Conservation (phyloP, 2,329 filamentous ascomycete genomes). For the Trichoderma semiorbis region DNA sequence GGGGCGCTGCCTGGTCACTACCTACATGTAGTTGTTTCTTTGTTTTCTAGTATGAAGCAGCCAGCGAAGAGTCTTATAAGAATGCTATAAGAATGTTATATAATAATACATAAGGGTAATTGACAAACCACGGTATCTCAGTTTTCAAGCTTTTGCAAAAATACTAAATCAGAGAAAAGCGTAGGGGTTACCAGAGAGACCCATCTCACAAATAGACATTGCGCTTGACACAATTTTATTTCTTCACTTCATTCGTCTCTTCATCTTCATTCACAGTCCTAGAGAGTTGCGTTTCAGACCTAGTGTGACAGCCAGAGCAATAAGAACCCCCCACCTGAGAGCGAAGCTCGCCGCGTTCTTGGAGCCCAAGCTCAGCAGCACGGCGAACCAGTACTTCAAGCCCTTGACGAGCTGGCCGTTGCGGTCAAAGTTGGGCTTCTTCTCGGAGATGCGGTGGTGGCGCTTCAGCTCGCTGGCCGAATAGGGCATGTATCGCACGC, state of each 20-base stretch:
- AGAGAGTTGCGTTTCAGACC: conserved; percentile 34
- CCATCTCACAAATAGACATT: neutral
- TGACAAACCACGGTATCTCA: neutral
- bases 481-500: conserved; percentile 67
- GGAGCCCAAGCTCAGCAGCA: conserved; percentile 52
- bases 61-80: too few species aligned
- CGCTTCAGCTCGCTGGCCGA: conserved; percentile 43
- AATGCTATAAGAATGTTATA: neutral
- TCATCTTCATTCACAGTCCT: conserved; percentile 28
- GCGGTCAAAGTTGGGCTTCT: conserved; percentile 60
- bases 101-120: neutral
- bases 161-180: neutral
- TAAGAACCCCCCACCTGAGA: conserved; percentile 45
- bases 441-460: conserved; percentile 40
- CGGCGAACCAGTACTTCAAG: conserved; percentile 50
- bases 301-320: conserved; percentile 39
- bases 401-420: conserved; percentile 51
- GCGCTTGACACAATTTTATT: neutral
- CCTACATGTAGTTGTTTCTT: neutral
- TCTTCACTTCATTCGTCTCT: neutral
- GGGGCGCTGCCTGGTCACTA: neutral
- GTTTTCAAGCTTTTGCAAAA: neutral
- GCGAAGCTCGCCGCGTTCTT: conserved; percentile 48
- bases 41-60: neutral
- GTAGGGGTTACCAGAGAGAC: neutral